phyloP scores from a whole-genome alignment of 148 eudicot genomes.

The Spergularia bocconei region DNA sequence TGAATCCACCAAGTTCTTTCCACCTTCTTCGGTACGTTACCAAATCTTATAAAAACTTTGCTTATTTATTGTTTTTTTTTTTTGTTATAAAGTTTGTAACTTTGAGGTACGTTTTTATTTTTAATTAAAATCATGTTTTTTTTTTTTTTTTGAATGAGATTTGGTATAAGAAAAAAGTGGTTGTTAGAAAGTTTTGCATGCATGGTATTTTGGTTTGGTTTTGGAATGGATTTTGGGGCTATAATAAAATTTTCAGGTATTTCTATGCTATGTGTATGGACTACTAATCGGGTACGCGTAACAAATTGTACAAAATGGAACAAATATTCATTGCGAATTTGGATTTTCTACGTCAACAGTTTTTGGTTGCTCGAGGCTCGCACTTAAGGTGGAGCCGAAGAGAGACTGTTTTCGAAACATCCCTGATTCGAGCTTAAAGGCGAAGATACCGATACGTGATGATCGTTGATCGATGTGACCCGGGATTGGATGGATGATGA shows the following conservation, averaged over 20 bases:
- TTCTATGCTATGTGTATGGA: conserved; percentile 22
- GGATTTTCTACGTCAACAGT: too few relatives aligned
- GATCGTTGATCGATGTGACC: background rate
- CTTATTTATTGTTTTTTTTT: background rate
- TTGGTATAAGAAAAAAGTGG: background rate
- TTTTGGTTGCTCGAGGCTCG: background rate
- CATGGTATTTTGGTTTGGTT: conserved; percentile 19
- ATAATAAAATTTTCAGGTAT: conserved; percentile 27
- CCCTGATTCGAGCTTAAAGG: background rate
- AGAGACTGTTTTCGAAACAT: background rate
- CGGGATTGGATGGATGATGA: background rate
- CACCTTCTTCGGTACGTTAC: conserved; percentile 56
- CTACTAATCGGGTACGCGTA: conserved; percentile 13
- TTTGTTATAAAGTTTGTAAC: background rate
- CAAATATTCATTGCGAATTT: background rate
- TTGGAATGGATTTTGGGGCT: conserved; percentile 26
- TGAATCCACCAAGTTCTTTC: conserved; percentile 48
- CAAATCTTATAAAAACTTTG: background rate
- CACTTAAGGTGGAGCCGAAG: conserved; percentile 4
- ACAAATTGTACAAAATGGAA: conserved; percentile 11
- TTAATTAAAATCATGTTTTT: background rate
- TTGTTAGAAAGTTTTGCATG: background rate
- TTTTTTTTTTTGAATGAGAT: background rate
- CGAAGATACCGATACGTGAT: background rate
- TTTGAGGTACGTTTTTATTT: conserved; percentile 13